Percentiles rank a stretch among this genome's conserved stretches.
phyloP scores from a whole-genome alignment of 2,329 filamentous ascomycete genomes.

The Escovopsis sp. region DNA sequence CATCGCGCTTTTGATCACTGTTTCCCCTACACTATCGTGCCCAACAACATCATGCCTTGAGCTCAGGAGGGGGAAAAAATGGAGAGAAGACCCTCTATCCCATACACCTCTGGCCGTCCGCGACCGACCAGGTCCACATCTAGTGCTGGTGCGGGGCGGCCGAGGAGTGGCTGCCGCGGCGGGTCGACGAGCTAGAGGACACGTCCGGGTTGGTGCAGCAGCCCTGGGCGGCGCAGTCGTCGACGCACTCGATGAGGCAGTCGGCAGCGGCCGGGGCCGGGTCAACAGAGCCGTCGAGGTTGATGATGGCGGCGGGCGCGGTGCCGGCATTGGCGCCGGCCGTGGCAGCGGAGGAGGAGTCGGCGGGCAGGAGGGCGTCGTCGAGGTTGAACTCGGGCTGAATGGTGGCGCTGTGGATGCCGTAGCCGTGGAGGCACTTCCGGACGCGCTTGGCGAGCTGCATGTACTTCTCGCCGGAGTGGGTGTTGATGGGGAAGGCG shows the following conservation, averaged over 20 bases:
- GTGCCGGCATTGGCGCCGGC: no score
- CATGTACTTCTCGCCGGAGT: conserved; percentile 76
- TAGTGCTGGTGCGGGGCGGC: conserved; percentile 5
- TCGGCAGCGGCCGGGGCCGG: no score
- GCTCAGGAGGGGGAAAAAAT: neutral
- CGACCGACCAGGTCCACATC: neutral
- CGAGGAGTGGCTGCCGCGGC: conserved; percentile 20
- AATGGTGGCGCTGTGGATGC: conserved; percentile 93
- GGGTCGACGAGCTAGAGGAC: conserved; percentile 20
- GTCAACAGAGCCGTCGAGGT: conserved; percentile 20
- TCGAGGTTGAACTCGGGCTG: conserved; percentile 74
- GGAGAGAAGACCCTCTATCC: no score
- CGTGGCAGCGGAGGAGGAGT: no score
- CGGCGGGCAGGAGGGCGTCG: conserved; percentile 24
- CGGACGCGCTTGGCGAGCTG: conserved; percentile 67
- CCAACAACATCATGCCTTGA: neutral
- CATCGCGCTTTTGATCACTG: no score
- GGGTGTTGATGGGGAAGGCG: conserved; percentile 72
- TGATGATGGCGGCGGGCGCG: no score
- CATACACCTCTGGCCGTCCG: no score
- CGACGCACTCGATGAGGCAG: conserved; percentile 33
- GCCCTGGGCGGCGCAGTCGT: conserved; percentile 21
- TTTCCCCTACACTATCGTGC: no score
- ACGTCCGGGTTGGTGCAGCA: conserved; percentile 17
- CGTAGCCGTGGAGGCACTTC: conserved; percentile 82